Conservation (phyloP, 1,139 yeast species). For the Nakaseomyces delphensis region DNA sequence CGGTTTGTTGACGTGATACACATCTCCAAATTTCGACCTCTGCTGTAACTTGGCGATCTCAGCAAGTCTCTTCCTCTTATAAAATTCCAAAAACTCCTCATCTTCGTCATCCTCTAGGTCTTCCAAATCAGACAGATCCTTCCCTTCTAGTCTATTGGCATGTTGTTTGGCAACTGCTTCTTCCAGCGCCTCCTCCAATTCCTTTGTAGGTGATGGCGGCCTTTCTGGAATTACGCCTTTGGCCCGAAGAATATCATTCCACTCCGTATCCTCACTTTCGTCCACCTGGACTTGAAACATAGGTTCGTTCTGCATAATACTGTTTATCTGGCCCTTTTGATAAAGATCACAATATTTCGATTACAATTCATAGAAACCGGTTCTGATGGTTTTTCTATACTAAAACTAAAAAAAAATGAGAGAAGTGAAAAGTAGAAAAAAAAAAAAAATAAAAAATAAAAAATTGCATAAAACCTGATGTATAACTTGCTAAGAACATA, state of each 20-base stretch:
- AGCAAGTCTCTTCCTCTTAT: constrained; percentile 65
- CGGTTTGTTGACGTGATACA: constrained; percentile 69
- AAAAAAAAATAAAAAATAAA: no score
- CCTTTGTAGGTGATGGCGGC: constrained; percentile 81
- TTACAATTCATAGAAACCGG: no score
- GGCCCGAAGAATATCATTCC: constrained; percentile 89
- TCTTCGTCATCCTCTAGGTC: constrained; percentile 72
- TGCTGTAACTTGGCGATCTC: constrained; percentile 57
- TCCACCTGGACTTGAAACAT: constrained; percentile 68
- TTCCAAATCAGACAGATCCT: constrained; percentile 69
- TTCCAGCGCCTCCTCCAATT: constrained; percentile 77
- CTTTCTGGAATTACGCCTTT: constrained; percentile 90
- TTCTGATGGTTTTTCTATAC: no score
- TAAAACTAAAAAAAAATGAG: no score
- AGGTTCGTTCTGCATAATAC: constrained; percentile 24
- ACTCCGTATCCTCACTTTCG: constrained; percentile 94
- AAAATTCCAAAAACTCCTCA: constrained; percentile 65
- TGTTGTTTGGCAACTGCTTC: constrained; percentile 71
- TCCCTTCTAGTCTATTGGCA: constrained; percentile 49
- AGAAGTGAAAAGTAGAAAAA: no score
- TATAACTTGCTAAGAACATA: no score
- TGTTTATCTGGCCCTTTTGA: no score
- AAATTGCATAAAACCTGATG: no score
- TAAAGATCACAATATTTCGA: no score
- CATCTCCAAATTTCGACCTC: constrained; percentile 65